phyloP scores from a whole-genome alignment of 2,329 filamentous ascomycete species.

The Anthostomella pinea region DNA sequence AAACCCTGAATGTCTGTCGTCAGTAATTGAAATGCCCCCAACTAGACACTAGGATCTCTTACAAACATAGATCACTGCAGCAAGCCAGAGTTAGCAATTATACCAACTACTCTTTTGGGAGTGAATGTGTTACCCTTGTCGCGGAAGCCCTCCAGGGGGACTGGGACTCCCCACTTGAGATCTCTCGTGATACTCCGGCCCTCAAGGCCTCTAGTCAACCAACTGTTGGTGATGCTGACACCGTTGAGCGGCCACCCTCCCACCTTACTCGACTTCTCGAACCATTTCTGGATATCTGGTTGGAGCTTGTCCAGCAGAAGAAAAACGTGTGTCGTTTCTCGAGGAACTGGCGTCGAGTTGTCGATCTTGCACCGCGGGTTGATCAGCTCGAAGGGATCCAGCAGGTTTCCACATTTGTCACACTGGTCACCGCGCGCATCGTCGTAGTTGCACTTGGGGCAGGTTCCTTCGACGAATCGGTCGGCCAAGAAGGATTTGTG shows the following conservation, averaged over 20 bases:
- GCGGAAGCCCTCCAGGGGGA: too few species aligned
- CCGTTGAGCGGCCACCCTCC: slow-evolving; percentile 76
- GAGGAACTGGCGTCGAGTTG: slow-evolving; percentile 72
- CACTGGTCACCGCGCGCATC: slow-evolving; percentile 61
- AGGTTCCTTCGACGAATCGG: slow-evolving; percentile 78
- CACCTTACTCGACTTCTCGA: slow-evolving; percentile 67
- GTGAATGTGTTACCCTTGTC: too few species aligned
- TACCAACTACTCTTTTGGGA: neutral
- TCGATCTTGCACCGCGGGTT: slow-evolving; percentile 92
- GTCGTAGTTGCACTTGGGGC: slow-evolving; percentile 68
- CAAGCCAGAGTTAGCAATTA: slow-evolving; percentile 5
- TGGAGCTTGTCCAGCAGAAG: slow-evolving; percentile 83
- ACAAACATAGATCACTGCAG: slow-evolving; percentile 65
- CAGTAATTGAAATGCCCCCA: too few species aligned
- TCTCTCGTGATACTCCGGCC: slow-evolving; percentile 88
- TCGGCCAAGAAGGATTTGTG: slow-evolving; percentile 79
- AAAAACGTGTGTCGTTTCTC: slow-evolving; percentile 87
- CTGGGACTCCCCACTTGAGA: slow-evolving; percentile 77
- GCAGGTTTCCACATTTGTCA: slow-evolving; percentile 68
- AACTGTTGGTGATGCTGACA: slow-evolving; percentile 72
- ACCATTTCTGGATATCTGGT: slow-evolving; percentile 74
- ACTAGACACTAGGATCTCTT: too few species aligned
- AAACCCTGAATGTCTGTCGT: too few species aligned
- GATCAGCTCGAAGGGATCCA: slow-evolving; percentile 57
- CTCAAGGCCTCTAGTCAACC: slow-evolving; percentile 81